These are phyloP conservation scores for Cercospora sojina DNA, from an alignment of 2,329 filamentous ascomycete genomes.

Conservation along the genomic window DNA sequence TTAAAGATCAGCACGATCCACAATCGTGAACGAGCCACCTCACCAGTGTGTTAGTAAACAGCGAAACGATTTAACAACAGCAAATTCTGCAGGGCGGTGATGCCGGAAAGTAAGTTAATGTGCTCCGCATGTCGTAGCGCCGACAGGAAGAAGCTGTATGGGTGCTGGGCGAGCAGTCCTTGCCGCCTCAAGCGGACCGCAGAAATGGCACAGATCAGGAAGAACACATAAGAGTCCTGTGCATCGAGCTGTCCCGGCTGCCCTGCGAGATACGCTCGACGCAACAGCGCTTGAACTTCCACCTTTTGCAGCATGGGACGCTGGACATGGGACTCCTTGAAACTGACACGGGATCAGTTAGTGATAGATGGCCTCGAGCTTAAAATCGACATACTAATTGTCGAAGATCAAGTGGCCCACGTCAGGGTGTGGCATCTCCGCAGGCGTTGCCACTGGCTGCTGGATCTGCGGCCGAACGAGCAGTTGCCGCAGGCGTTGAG, in stretches of 20 bases:
- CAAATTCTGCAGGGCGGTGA: slow-evolving; percentile 44
- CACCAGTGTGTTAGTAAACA: slow-evolving; percentile 46
- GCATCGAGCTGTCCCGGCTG: background rate
- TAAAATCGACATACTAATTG: background rate
- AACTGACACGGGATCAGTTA: slow-evolving; percentile 1
- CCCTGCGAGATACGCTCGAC: slow-evolving; percentile 2
- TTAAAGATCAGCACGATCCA: background rate
- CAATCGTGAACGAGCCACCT: background rate
- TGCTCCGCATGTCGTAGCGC: slow-evolving; percentile 39
- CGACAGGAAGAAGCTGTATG: slow-evolving; percentile 44
- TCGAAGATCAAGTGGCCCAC: slow-evolving; percentile 2
- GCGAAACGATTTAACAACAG: slow-evolving; percentile 45
- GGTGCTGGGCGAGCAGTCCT: slow-evolving; percentile 38
- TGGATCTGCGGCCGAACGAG: slow-evolving; percentile 14
- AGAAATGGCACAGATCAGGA: slow-evolving; percentile 44
- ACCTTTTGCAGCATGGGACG: slow-evolving; percentile 12
- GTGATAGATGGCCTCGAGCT: background rate
- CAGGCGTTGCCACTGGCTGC: slow-evolving; percentile 10
- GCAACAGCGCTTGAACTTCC: slow-evolving; percentile 14
- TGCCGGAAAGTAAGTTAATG: slow-evolving; percentile 36
- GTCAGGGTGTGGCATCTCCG: slow-evolving; percentile 14
- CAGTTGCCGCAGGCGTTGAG: slow-evolving; percentile 7
- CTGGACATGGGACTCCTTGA: slow-evolving; percentile 21
- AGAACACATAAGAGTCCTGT: slow-evolving; percentile 40
- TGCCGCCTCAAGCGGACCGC: slow-evolving; percentile 40